These are phyloP conservation scores for Colletotrichum navitas DNA, from an alignment of 2,329 filamentous ascomycete species.

Conservation along the genomic window DNA sequence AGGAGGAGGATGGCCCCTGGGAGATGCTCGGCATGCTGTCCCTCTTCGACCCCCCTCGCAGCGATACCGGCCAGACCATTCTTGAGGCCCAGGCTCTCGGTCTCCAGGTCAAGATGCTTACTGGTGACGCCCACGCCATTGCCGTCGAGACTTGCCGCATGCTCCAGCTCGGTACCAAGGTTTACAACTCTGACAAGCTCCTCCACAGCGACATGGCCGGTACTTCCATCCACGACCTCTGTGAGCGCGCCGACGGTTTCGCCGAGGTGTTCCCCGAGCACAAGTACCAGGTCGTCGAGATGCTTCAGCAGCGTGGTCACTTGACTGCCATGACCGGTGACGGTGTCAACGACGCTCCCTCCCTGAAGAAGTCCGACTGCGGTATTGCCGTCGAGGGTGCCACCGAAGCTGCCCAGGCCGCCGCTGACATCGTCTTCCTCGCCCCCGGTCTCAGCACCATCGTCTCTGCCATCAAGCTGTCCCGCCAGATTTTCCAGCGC, in stretches of 20 bases:
- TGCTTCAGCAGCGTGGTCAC: conserved; percentile 79
- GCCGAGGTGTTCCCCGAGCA: conserved; percentile 82
- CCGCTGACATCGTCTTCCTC: conserved; percentile 81
- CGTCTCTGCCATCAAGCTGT: conserved; percentile 79
- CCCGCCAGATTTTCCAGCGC: conserved; percentile 81
- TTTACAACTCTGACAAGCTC: conserved; percentile 84
- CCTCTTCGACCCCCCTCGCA: conserved; percentile 84
- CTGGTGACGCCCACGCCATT: conserved; percentile 83
- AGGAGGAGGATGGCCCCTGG: conserved; percentile 82
- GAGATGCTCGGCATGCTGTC: conserved; percentile 81
- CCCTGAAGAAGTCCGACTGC: conserved; percentile 80
- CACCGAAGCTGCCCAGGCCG: conserved; percentile 78
- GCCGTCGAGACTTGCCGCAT: conserved; percentile 88
- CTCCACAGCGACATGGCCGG: conserved; percentile 82
- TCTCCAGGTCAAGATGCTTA: conserved; percentile 85
- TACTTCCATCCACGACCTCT: conserved; percentile 80
- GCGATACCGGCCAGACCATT: conserved; percentile 83
- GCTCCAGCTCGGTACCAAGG: conserved; percentile 82
- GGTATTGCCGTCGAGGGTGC: conserved; percentile 81
- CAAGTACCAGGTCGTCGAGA: conserved; percentile 82
- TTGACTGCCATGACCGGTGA: conserved; percentile 83
- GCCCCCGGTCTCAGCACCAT: conserved; percentile 79
- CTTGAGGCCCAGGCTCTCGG: conserved; percentile 81
- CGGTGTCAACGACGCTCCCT: conserved; percentile 81
- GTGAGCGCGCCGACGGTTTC: conserved; percentile 80